These are phyloP conservation scores for Hortiboletus flavorubellus DNA, from an alignment of 768 basidiomycete genomes.

Conservation along the genomic window DNA sequence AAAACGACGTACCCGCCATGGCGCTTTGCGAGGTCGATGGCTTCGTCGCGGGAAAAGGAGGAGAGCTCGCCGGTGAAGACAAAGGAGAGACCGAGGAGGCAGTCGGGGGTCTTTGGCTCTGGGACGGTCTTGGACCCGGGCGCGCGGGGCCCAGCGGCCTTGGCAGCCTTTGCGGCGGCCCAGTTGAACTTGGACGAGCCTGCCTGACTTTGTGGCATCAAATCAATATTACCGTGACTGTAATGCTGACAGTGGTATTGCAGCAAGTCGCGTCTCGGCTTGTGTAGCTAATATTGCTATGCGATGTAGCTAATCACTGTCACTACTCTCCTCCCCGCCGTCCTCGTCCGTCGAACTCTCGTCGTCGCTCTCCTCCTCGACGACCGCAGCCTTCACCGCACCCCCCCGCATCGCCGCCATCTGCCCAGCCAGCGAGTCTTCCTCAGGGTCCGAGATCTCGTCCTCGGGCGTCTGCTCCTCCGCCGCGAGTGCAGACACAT, in stretches of 20 bases:
- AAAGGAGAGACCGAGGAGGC: conserved; percentile 81
- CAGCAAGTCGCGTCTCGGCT: background rate
- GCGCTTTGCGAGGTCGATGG: conserved; percentile 84
- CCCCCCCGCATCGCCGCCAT: conserved; percentile 96
- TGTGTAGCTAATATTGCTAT: too few species aligned
- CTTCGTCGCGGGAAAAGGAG: conserved; percentile 85
- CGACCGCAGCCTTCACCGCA: conserved; percentile 53
- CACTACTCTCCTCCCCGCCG: conserved; percentile 27
- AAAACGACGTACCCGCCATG: conserved; percentile 72
- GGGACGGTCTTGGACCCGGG: conserved; percentile 61
- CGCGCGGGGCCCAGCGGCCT: conserved; percentile 54
- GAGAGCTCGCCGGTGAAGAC: conserved; percentile 95
- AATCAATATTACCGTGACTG: too few species aligned
- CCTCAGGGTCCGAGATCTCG: conserved; percentile 97
- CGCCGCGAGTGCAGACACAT: conserved; percentile 51
- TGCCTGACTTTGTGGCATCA: conserved; percentile 3
- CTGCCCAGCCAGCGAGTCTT: conserved; percentile 94
- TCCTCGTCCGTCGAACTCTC: conserved; percentile 34
- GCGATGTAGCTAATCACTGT: conserved; percentile 20
- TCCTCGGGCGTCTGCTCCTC: conserved; percentile 72
- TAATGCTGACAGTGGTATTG: background rate
- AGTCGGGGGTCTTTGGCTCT: conserved; percentile 72
- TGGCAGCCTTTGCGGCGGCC: conserved; percentile 56
- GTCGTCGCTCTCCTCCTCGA: conserved; percentile 35
- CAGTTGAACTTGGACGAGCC: conserved; percentile 36